These are phyloP conservation scores for Penicillium vulpinum DNA, from an alignment of 2,329 filamentous ascomycete species.

Conservation along the genomic window DNA sequence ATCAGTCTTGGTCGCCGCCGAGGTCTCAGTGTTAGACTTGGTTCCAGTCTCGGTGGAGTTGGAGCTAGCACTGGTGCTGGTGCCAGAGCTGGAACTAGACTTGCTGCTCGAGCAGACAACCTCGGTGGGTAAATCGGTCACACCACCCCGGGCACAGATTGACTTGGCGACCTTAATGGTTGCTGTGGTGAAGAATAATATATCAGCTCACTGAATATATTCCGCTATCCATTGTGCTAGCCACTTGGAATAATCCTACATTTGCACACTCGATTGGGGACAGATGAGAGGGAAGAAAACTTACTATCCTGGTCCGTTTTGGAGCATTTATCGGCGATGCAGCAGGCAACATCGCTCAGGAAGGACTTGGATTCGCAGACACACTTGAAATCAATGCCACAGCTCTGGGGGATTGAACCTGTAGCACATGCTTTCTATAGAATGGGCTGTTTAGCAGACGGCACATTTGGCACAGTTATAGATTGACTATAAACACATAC, in stretches of 20 bases:
- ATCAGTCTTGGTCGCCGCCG: conserved; percentile 18
- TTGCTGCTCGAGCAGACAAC: conserved; percentile 28
- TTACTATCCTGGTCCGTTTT: conserved; percentile 44
- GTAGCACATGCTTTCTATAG: conserved; percentile 43
- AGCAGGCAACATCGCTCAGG: conserved; percentile 52
- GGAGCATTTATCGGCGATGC: conserved; percentile 48
- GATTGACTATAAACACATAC: conserved; percentile 45
- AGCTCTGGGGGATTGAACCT: conserved; percentile 42
- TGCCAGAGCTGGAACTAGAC: background rate
- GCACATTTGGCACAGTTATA: background rate
- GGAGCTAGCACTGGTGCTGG: background rate
- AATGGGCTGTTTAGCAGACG: conserved; percentile 1
- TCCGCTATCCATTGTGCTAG: background rate
- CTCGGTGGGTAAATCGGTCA: conserved; percentile 36
- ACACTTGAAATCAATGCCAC: conserved; percentile 48
- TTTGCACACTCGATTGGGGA: background rate
- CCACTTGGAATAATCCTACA: background rate
- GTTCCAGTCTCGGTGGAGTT: conserved; percentile 1
- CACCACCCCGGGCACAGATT: conserved; percentile 41
- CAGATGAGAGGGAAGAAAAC: conserved; percentile 4
- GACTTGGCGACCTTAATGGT: conserved; percentile 38
- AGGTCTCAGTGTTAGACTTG: conserved; percentile 7
- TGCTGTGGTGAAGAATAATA: conserved; percentile 21
- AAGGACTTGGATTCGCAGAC: conserved; percentile 52
- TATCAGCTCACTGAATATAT: background rate